A percentile compares a stretch with the other conserved stretches of the same genome.
These are phyloP conservation scores for Mycena belliarum DNA, from an alignment of 768 basidiomycete genomes.

Conservation along the genomic window DNA sequence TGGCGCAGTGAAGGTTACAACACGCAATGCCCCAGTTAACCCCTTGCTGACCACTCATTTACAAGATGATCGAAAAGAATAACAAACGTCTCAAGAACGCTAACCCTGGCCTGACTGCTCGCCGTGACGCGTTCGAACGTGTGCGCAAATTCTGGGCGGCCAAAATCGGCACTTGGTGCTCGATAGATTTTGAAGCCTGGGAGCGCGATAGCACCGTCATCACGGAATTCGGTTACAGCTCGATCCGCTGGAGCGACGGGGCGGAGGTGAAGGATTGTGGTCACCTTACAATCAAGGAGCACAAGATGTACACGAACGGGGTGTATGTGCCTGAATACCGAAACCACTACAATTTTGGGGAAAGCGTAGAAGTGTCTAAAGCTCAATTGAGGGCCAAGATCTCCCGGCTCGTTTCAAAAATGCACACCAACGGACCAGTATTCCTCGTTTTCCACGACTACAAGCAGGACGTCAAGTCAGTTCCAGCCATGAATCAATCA, in stretches of 20 bases:
- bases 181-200: slow-evolving; percentile 85
- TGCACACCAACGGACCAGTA: slow-evolving; percentile 54
- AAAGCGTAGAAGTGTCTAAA: slow-evolving; percentile 55
- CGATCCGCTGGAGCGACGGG: slow-evolving; percentile 56
- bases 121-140: slow-evolving; percentile 68
- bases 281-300: slow-evolving; percentile 68
- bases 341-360: slow-evolving; percentile 65
- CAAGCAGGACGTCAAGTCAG: slow-evolving; percentile 74
- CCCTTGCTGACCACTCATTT: neutral
- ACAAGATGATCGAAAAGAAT: slow-evolving; percentile 73
- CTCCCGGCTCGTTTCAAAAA: slow-evolving; percentile 40
- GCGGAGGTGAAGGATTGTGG: slow-evolving; percentile 48
- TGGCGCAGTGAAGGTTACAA: slow-evolving; percentile 56
- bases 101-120: slow-evolving; percentile 51
- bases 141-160: slow-evolving; percentile 63
- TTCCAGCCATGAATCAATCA: too few species aligned
- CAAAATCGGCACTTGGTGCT: slow-evolving; percentile 70
- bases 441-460: slow-evolving; percentile 84
- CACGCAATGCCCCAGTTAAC: neutral
- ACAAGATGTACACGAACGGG: slow-evolving; percentile 55
- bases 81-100: slow-evolving; percentile 76
- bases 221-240: slow-evolving; percentile 84
- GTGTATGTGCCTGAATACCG: slow-evolving; percentile 65
- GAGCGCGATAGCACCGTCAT: slow-evolving; percentile 71
- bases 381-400: slow-evolving; percentile 54